Base-by-base conservation (phyloP, 768 basidiomycete species). In the Boletus tomentosulus region DNA sequence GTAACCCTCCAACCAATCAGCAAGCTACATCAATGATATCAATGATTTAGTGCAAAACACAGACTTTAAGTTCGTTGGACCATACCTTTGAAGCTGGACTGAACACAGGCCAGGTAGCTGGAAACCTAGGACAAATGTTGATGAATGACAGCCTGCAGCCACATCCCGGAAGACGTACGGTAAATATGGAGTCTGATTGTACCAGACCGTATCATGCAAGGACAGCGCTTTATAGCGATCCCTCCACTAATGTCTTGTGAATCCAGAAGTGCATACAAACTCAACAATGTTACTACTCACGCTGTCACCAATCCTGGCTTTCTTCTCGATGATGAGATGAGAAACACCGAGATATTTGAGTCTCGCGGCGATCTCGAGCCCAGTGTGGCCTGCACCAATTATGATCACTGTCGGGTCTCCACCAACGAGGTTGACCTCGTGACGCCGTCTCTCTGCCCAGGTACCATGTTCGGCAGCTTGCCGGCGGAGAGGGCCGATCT, bases 381-480 rank as follows among this genome's bases (percentile, higher is more conserved):
- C 89, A 56, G 77, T 79, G 52, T 89, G 88, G 0, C 85, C 86
- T 0, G 77, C 85, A 11, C 85, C 84, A 19, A 87, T 70, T 24
- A 88, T 71, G 28, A 89, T 64, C 10, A 86, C 87, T 2, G 74
- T 75, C 0, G 85, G 85, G 35, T 78, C 74, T 7, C 58, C 63
- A n/a, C 76, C 76, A 31, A 66, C 68, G 58, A 84, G 84, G 30
- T 77, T 75, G 9, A 62, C 50, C 52, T 80, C 76, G 31, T 62
- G 63, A 38, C 67, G 66, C 31, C 83, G 73, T 28, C 72, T 67
- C 30, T 73, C 72, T 42, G 73, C 72, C 86, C 85, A 88, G 51
- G 76, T 73, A 6, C 79, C 80, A 61, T 83, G 80, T 56, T 78
- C 74, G 0, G 78, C 71, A 16, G 71, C 55, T 1, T 52, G 59